Percentiles rank a stretch among this genome's conserved stretches.
Conservation (phyloP, 768 basidiomycete species). For the Mrakia frigida region DNA sequence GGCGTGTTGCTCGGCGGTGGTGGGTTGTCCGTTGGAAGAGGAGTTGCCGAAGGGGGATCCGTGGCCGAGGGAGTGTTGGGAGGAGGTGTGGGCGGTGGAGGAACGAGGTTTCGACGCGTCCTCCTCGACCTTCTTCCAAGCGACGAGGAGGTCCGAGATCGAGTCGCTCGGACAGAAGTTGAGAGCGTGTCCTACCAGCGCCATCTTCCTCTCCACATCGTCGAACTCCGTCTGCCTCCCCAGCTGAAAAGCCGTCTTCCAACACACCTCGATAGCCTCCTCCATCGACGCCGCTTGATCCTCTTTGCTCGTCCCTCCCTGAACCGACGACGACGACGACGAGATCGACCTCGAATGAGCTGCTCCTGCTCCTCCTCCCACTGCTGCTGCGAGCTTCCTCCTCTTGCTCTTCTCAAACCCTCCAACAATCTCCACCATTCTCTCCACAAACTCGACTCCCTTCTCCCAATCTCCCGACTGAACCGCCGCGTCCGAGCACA, state of each 20-base stretch:
- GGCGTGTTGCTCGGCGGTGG: constrained; percentile 4
- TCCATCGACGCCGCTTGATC: not conserved
- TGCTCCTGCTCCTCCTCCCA: not conserved
- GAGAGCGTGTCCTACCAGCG: constrained; percentile 70
- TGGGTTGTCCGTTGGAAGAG: not conserved
- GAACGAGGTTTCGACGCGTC: not conserved
- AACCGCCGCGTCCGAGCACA: constrained; percentile 83
- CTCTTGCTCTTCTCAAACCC: constrained; percentile 24
- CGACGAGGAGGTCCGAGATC: constrained; percentile 66
- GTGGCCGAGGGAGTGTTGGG: not conserved
- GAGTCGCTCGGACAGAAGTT: constrained; percentile 79
- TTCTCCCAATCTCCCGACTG: constrained; percentile 71
- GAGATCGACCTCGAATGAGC: not conserved
- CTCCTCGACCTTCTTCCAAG: constrained; percentile 67
- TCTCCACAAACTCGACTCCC: constrained; percentile 65
- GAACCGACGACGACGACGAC: not conserved
- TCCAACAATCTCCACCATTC: constrained; percentile 56
- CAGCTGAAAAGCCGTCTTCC: constrained; percentile 83
- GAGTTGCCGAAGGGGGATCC: not conserved
- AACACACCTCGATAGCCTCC: constrained; percentile 72
- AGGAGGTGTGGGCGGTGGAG: not conserved
- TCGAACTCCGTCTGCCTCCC: constrained; percentile 73
- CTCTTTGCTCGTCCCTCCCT: not conserved
- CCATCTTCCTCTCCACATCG: constrained; percentile 53
- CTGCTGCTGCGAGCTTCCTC: constrained; percentile 26